Conservation (phyloP, 2,329 filamentous ascomycete species). For the Aspergillaceae sp. region DNA sequence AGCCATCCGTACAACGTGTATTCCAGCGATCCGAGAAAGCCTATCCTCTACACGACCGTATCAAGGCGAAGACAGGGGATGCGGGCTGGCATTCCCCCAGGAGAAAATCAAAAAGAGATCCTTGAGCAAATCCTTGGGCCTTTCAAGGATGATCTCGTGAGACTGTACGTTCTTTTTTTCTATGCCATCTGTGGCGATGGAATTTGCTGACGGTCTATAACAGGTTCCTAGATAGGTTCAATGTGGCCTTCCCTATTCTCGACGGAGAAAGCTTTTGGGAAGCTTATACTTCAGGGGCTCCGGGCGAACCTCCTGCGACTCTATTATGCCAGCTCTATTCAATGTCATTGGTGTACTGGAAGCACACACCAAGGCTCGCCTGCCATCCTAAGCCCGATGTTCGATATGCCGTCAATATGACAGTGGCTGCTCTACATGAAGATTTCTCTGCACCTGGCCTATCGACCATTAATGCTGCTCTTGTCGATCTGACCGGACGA, state of each 20-base stretch:
- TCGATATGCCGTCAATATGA: conserved; percentile 55
- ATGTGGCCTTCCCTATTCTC: conserved; percentile 54
- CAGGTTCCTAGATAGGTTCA: conserved; percentile 49
- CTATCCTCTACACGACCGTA: conserved; percentile 42
- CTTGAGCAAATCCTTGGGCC: conserved; percentile 54
- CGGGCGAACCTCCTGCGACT: conserved; percentile 47
- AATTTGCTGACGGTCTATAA: not conserved
- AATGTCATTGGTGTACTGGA: conserved; percentile 52
- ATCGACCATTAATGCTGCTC: conserved; percentile 49
- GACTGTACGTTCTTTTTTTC: conserved; percentile 34
- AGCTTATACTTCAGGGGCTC: conserved; percentile 38
- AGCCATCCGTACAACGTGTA: conserved; percentile 45
- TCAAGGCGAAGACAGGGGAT: conserved; percentile 43
- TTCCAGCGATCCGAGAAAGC: conserved; percentile 39
- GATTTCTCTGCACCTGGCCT: conserved; percentile 51
- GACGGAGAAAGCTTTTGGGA: conserved; percentile 48
- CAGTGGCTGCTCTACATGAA: conserved; percentile 52
- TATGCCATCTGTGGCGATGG: not conserved
- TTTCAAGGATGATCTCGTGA: conserved; percentile 43
- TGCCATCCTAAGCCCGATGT: conserved; percentile 47
- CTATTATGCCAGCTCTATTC: conserved; percentile 52
- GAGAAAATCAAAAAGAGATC: conserved; percentile 45
- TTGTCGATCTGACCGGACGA: conserved; percentile 53
- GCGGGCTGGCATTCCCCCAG: conserved; percentile 34
- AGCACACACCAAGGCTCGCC: conserved; percentile 37